phyloP scores from a whole-genome alignment of 2,329 filamentous ascomycete species.

The Aspergillus latus region DNA sequence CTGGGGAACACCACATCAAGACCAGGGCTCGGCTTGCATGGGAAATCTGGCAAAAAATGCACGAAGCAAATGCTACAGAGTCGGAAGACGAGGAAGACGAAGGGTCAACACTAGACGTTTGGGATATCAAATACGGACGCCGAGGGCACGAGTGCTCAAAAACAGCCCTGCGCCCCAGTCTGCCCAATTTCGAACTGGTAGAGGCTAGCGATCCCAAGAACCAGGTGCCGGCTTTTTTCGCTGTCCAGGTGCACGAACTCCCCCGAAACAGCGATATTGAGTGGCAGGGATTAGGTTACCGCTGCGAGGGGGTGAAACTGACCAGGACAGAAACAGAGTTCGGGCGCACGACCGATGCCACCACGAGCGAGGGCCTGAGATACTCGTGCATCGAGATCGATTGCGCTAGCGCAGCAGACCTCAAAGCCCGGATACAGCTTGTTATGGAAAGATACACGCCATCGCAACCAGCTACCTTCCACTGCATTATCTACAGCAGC shows the following conservation, averaged over 20 bases:
- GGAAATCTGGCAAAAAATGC: conserved; percentile 47
- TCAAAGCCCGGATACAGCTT: conserved; percentile 27
- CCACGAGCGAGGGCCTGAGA: conserved; percentile 23
- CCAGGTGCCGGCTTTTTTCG: conserved; percentile 65
- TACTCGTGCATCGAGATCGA: conserved; percentile 36
- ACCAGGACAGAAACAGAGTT: conserved; percentile 15
- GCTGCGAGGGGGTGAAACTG: conserved; percentile 33
- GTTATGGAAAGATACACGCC: conserved; percentile 21
- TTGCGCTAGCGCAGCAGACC: conserved; percentile 17
- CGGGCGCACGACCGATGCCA: conserved; percentile 24
- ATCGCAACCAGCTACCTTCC: conserved; percentile 15
- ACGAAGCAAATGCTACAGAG: conserved; percentile 19
- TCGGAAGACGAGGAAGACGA: conserved; percentile 26
- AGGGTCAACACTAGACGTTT: conserved; percentile 47
- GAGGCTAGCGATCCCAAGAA: conserved; percentile 22
- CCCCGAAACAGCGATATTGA: conserved; percentile 75
- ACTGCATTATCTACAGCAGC: conserved; percentile 40
- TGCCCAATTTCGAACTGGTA: conserved; percentile 31
- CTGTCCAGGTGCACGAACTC: conserved; percentile 72
- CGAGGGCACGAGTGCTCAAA: conserved; percentile 45
- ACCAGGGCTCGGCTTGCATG: conserved; percentile 41
- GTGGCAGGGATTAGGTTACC: conserved; percentile 73
- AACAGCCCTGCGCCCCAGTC: conserved; percentile 22
- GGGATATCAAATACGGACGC: conserved; percentile 58
- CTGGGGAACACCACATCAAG: conserved; percentile 39